Evolutionary conservation across 345 rosid genomes (phyloP).

Genomic region (Populus deltoides): DNA sequence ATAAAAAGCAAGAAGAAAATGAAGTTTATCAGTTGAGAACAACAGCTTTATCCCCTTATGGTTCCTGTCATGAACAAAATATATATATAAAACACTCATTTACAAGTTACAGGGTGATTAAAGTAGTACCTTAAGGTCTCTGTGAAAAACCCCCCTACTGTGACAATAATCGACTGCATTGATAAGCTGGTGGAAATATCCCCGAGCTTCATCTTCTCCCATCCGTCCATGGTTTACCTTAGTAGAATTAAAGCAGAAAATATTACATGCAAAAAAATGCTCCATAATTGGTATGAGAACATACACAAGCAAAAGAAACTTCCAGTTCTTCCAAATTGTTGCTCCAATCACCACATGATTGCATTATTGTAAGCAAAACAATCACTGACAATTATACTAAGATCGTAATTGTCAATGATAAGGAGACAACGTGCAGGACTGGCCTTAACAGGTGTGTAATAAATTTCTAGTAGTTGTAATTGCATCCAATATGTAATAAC

Average conservation of each 20-base stretch:
- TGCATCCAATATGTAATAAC: neutral
- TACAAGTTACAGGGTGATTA: neutral
- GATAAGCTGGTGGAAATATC: slow-evolving; percentile 94
- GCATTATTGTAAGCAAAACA: neutral
- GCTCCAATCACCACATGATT: neutral
- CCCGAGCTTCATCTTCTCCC: slow-evolving; percentile 84
- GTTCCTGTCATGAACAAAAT: neutral
- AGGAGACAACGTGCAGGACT: neutral
- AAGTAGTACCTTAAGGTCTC: slow-evolving; percentile 80
- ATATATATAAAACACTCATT: neutral
- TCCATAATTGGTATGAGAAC: neutral
- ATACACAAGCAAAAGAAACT: neutral
- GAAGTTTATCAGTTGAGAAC: neutral
- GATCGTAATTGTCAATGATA: neutral
- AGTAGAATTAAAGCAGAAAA: slow-evolving; percentile 12
- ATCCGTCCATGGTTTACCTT: slow-evolving; percentile 92
- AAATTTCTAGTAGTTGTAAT: neutral
- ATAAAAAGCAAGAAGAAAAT: slow-evolving; percentile 12
- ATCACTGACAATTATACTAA: neutral
- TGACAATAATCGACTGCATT: slow-evolving; percentile 95
- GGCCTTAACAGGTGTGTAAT: neutral
- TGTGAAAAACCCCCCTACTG: slow-evolving; percentile 95
- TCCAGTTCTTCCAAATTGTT: neutral
- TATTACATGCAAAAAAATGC: neutral
- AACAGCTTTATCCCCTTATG: neutral